Evolutionary conservation across 371 early-diverging fungal genomes (phyloP).

Genomic region (Mortierella sp.): DNA sequence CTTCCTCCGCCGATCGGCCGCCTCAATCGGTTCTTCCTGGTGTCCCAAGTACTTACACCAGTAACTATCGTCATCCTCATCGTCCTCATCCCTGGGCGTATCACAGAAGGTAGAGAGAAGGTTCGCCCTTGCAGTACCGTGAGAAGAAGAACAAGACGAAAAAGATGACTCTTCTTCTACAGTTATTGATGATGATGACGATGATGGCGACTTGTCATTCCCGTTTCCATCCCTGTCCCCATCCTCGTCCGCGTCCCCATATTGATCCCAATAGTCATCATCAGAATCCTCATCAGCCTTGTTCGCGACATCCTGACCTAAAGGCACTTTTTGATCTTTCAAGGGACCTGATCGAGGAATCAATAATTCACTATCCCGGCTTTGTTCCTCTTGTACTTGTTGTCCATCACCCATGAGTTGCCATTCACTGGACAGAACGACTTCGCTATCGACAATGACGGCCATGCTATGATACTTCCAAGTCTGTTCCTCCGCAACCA

Average conservation of each 20-base stretch:
- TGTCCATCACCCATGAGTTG: not conserved
- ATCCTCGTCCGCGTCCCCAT: constrained; percentile 11
- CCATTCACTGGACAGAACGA: not conserved
- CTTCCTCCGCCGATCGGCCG: not conserved
- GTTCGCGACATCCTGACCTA: not conserved
- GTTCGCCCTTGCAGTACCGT: not conserved
- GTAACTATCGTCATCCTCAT: constrained; percentile 37
- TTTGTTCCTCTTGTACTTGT: not conserved
- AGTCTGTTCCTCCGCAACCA: constrained; percentile 7
- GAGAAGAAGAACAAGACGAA: not conserved
- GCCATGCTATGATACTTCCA: constrained; percentile 22
- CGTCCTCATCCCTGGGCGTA: not conserved
- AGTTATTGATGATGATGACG: not conserved
- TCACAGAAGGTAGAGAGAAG: not conserved
- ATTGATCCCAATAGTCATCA: constrained; percentile 50
- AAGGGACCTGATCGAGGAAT: not conserved
- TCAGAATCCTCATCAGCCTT: constrained; percentile 23
- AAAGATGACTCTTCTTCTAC: not conserved
- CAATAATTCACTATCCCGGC: not conserved
- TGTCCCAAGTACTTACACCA: constrained; percentile 28
- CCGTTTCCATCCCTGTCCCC: not conserved
- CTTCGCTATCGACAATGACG: constrained; percentile 4
- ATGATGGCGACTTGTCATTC: too few relatives aligned
- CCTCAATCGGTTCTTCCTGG: constrained; percentile 7
- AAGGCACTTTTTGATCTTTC: not conserved